Conservation (phyloP, 352 stramenopile genomes). For the Blastocystis sp. region DNA sequence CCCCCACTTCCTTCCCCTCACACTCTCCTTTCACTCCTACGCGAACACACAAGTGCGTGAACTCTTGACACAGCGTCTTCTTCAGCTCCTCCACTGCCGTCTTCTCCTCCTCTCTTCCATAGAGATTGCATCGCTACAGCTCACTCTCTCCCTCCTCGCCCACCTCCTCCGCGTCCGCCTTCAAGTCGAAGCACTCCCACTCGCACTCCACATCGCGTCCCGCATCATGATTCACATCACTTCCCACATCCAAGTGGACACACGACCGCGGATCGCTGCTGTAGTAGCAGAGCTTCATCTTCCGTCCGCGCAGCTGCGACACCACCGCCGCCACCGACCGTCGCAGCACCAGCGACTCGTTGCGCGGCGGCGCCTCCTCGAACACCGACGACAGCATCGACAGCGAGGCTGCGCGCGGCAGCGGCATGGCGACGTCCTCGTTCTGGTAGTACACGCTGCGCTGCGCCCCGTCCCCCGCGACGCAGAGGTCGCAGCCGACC, state of each 20-base stretch:
- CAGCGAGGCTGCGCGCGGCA: background rate
- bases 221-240: background rate
- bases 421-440: slow-evolving; percentile 9
- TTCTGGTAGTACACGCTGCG: slow-evolving; percentile 17
- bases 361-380: background rate
- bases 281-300: slow-evolving; percentile 42
- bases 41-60: background rate
- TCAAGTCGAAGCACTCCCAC: slow-evolving; percentile 20
- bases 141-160: background rate
- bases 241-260: background rate
- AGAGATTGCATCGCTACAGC: background rate
- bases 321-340: background rate
- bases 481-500: background rate
- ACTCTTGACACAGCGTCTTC: background rate
- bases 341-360: background rate
- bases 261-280: slow-evolving; percentile 15
- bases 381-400: background rate
- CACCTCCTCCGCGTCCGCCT: background rate
- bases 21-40: background rate
- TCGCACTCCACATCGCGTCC: background rate
- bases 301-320: background rate
- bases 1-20: background rate
- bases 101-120: background rate
- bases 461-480: background rate
- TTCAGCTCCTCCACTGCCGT: background rate